Conservation (phyloP, 495 filamentous ascomycete species). For the Neurospora cerealis region DNA sequence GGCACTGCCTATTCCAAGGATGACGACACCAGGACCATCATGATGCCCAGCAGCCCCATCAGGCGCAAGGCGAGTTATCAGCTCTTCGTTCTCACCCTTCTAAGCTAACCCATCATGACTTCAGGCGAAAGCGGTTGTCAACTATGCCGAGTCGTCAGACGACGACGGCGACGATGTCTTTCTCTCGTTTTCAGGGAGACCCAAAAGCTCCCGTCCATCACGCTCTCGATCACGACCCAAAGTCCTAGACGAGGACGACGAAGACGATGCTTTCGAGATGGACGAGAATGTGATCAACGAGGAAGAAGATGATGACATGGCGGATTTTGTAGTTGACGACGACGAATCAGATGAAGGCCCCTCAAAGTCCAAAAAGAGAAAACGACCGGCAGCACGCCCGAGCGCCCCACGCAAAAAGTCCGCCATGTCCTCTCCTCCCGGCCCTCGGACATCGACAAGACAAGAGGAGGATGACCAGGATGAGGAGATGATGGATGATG, state of each 20-base stretch:
- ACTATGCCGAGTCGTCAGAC: slow-evolving; percentile 56
- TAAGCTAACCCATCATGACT: slow-evolving; percentile 11
- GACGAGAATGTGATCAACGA: slow-evolving; percentile 48
- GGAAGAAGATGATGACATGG: slow-evolving; percentile 60
- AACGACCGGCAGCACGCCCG: slow-evolving; percentile 45
- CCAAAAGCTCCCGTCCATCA: slow-evolving; percentile 20
- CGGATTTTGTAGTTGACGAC: slow-evolving; percentile 81
- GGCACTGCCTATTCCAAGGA: background rate
- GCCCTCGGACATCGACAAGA: background rate
- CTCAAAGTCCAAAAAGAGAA: slow-evolving; percentile 57
- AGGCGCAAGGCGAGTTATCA: slow-evolving; percentile 35
- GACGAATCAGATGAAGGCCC: slow-evolving; percentile 54
- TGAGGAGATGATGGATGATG: slow-evolving; percentile 42
- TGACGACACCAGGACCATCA: slow-evolving; percentile 21
- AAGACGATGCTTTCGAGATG: slow-evolving; percentile 52
- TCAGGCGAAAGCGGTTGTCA: slow-evolving; percentile 46
- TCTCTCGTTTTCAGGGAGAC: slow-evolving; percentile 24
- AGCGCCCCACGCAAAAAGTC: slow-evolving; percentile 48
- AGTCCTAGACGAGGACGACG: slow-evolving; percentile 41
- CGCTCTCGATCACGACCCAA: slow-evolving; percentile 19
- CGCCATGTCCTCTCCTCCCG: slow-evolving; percentile 35
- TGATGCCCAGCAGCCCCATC: slow-evolving; percentile 48
- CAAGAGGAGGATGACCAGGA: slow-evolving; percentile 7
- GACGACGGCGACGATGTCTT: slow-evolving; percentile 53
- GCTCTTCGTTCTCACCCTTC: background rate